Base-by-base conservation (phyloP, 169 alveolate genomes). In the Plasmodium vivax region DNA sequence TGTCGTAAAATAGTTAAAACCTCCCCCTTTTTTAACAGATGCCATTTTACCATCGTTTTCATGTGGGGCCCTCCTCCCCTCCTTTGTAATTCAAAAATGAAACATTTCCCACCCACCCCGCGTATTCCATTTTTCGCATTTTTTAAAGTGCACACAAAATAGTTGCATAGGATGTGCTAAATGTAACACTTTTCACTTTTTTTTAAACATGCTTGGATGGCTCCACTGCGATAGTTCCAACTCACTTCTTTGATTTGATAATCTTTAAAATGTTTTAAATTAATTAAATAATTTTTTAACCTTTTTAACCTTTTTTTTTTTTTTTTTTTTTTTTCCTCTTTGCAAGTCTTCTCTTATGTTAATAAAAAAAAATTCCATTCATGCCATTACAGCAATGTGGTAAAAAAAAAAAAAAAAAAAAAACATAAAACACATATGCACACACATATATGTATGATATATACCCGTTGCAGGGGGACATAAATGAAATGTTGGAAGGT, bases 291-390 rank as follows among this genome's bases (percentile, higher is more conserved):
- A 58, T 81, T 81, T 81, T 81, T 32, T 41, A 81, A 47, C 36
- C 68, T 81, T 81, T 23, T 23, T 23, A 23, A 23, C 27, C 27
- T 81, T 81, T 81, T 81, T 23, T 23, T 43, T 19, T 27, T 83
- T 71, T 83, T 58, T 82, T 82, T 82, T 82, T 51, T 19, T 82
- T 71, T 83, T 36, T 34, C 62, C 62, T 82, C 62, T 51, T 83
- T 83, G 71, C 56, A 56, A 32, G 80, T 58, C 38, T 45, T 19
- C 41, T 83, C 77, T 68, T 68, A 68, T 68, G 77, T 68, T 68
- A 68, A 68, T 68, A 68, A 68, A 68, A 68, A 27, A 68, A 27
- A 30, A 68, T 68, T 68, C 36, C 77, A 68, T 68, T 68, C 32
- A 23, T n/a, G 32, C 38, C 38, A 14, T 30, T 30, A 68, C 77